phyloP scores from a whole-genome alignment of 306 rosid species.

The Trichosanthes truncata region DNA sequence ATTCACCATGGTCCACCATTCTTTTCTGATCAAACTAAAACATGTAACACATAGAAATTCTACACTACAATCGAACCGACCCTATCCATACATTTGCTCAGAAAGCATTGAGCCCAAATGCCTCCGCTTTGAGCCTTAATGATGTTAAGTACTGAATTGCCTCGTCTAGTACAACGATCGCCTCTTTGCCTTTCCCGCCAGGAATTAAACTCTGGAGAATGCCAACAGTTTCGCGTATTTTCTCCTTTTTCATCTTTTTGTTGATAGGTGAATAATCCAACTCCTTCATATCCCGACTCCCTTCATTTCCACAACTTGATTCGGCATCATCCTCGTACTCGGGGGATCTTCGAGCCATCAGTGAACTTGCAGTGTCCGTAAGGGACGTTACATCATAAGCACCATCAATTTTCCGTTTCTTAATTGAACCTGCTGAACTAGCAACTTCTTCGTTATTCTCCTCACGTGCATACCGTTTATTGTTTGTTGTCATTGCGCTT shows the following conservation, averaged over 20 bases:
- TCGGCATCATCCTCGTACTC: constrained; percentile 45
- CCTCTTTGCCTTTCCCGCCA: constrained; percentile 55
- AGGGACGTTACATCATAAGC: constrained; percentile 24
- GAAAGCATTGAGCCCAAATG: constrained; percentile 41
- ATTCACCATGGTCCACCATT: background rate
- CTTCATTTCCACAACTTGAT: constrained; percentile 54
- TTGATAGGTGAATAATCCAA: constrained; percentile 22
- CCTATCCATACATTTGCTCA: constrained; percentile 15
- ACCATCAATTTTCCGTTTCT: constrained; percentile 53
- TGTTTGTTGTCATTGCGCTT: constrained; percentile 51
- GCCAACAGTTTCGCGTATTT: constrained; percentile 54
- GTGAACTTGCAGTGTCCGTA: constrained; percentile 59
- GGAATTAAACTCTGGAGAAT: constrained; percentile 74
- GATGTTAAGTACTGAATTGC: constrained; percentile 72
- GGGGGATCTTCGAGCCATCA: constrained; percentile 24
- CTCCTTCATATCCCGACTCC: constrained; percentile 24
- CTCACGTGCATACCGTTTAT: constrained; percentile 18
- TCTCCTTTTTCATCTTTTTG: constrained; percentile 62
- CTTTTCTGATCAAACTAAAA: constrained; percentile 5
- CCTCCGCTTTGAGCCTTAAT: constrained; percentile 48
- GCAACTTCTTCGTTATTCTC: constrained; percentile 44
- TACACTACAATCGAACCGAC: constrained; percentile 6
- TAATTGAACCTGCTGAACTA: constrained; percentile 44
- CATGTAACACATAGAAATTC: background rate
- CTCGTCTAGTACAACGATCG: constrained; percentile 67